Base-by-base conservation (phyloP, 2,329 filamentous ascomycete genomes). In the Pyrenochaeta sp. region DNA sequence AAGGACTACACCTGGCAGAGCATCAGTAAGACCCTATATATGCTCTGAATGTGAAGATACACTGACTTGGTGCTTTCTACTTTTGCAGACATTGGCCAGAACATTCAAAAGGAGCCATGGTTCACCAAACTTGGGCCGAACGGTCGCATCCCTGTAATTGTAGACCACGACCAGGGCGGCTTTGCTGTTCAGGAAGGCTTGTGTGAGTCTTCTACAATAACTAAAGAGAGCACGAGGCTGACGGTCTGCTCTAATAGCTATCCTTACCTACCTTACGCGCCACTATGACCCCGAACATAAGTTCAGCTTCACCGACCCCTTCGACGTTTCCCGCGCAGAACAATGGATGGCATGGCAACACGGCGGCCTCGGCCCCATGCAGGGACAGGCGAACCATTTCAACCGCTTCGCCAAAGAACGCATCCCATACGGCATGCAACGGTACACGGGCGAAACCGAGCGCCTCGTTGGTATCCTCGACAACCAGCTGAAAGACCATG, bases 101-200 rank as follows among this genome's bases (percentile, higher is more conserved):
- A 88, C 77, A 83, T 87, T 28, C 88, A 90, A 66, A 90, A 90
- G 74, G 82, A 90, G 79, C 80, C 83, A 1, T 90, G 88, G 88
- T 90, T 85, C 78, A 86, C 83, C 0, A 84, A 84, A 37, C 71
- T 88, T 30, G 84, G 84, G 58, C 87, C 88, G 37, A 91, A 90
- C 73, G 88, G 88, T 2, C 83, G 87, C 15, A 89, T 90, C 65
- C 87, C 88, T 1, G 87, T 85, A 46, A 84, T 90, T 46, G 83
- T 90, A 30, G 88, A 90, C 77, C 88, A 90, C 64, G 86, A 90
- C 74, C 83, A 86, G 60, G 79, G 79, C 54, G 83, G 77, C 46
- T 85, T 90, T 50, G 77, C 84, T 43, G 86, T 82, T 47, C 76
- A 79, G 67, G 80, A 82, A 61, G 79, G 80, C 27, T 61, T 73